These are phyloP conservation scores for Daedaleopsis sinensis DNA, from an alignment of 768 basidiomycete genomes.

Conservation along the genomic window DNA sequence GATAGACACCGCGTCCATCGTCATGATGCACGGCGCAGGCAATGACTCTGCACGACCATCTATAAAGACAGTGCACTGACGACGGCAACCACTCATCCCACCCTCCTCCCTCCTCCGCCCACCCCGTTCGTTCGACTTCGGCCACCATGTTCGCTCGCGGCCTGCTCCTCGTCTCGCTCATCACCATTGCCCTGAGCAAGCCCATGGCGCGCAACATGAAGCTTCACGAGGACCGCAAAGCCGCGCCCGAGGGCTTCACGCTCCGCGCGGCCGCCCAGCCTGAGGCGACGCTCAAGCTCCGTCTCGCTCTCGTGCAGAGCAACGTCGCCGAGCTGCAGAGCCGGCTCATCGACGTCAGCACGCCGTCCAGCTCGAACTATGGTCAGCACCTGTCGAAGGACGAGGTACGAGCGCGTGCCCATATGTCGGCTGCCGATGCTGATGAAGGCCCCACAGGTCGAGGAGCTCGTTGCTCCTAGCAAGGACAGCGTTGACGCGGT, in stretches of 20 bases:
- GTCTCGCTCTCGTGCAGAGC: constrained; percentile 37
- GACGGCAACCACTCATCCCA: neutral
- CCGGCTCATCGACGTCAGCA: constrained; percentile 37
- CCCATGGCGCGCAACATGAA: constrained; percentile 18
- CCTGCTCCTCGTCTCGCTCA: constrained; percentile 15
- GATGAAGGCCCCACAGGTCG: neutral
- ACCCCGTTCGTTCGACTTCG: no score
- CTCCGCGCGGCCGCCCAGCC: constrained; percentile 27
- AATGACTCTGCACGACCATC: no score
- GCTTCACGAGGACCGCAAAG: constrained; percentile 31
- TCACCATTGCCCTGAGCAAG: constrained; percentile 20
- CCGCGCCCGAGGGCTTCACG: constrained; percentile 30
- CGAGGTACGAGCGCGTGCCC: constrained; percentile 35
- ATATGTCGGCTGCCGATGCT: neutral
- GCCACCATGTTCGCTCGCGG: constrained; percentile 11
- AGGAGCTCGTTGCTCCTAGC: constrained; percentile 25
- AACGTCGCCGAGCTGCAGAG: constrained; percentile 39
- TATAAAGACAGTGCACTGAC: no score
- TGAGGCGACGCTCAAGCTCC: constrained; percentile 35
- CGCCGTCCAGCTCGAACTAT: constrained; percentile 41
- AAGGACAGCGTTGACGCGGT: constrained; percentile 27
- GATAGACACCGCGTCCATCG: no score
- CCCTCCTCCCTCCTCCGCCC: no score
- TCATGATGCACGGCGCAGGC: no score
- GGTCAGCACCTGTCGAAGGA: constrained; percentile 57